phyloP scores from a whole-genome alignment of 2,329 filamentous ascomycete genomes.

The Sordariomycetes sp. region DNA sequence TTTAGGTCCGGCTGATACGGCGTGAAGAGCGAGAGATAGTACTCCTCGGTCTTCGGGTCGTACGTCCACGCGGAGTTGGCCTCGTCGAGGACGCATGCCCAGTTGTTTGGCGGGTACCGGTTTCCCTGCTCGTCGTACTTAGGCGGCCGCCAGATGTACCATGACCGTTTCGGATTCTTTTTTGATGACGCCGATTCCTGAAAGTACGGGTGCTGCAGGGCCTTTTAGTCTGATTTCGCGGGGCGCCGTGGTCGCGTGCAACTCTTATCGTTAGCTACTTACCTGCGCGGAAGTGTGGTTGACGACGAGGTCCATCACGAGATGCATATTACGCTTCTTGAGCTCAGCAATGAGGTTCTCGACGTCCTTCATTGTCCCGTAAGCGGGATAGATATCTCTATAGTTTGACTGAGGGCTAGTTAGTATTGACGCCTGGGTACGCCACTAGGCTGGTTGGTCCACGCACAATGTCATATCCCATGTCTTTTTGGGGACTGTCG shows the following conservation, averaged over 20 bases:
- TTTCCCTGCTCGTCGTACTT: conserved; percentile 43
- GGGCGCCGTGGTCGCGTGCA: too few species aligned
- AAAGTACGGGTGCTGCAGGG: conserved; percentile 59
- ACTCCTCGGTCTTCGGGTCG: conserved; percentile 35
- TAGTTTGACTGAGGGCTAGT: conserved; percentile 39
- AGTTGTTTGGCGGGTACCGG: conserved; percentile 51
- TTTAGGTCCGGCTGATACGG: conserved; percentile 67
- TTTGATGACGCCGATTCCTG: conserved; percentile 48
- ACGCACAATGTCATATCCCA: conserved; percentile 49
- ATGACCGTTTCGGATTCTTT: conserved; percentile 43
- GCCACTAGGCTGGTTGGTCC: neutral
- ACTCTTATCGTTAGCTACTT: too few species aligned
- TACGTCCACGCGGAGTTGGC: conserved; percentile 35
- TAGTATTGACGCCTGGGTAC: neutral
- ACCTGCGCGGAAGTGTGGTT: conserved; percentile 56
- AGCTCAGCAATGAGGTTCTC: conserved; percentile 50
- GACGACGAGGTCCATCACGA: conserved; percentile 63
- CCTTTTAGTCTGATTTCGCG: neutral
- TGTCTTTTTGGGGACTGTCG: conserved; percentile 49
- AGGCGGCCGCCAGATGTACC: conserved; percentile 56
- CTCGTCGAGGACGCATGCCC: conserved; percentile 17
- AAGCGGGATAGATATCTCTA: conserved; percentile 50
- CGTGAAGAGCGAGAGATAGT: conserved; percentile 59
- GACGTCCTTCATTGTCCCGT: conserved; percentile 57
- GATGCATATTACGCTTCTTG: conserved; percentile 53